Evolutionary conservation across 1,284 basidiomycete genomes (phyloP).

Genomic region (Rugosomyces carneus): DNA sequence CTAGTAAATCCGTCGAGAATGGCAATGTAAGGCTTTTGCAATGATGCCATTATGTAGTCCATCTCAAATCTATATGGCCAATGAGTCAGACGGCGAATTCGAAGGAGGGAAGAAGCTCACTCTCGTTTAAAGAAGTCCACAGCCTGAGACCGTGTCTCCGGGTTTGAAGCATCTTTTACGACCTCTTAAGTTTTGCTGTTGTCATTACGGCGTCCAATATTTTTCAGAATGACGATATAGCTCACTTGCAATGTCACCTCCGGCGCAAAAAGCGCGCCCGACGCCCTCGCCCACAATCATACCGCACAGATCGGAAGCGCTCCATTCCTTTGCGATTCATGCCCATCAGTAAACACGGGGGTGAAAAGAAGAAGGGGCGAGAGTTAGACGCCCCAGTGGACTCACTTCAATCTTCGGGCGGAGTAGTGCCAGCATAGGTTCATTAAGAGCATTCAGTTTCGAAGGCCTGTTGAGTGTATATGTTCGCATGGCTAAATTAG

Average conservation of each 20-base stretch:
- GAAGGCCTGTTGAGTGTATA: constrained; percentile 79
- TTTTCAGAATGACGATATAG: constrained; percentile 16
- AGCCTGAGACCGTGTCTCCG: constrained; percentile 52
- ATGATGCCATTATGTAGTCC: constrained; percentile 78
- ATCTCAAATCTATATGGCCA: constrained; percentile 68
- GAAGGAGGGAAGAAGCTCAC: constrained; percentile 36
- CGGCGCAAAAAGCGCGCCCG: constrained; percentile 88
- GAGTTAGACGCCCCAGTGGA: constrained; percentile 17
- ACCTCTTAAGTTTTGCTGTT: constrained; percentile 39
- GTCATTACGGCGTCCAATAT: constrained; percentile 9
- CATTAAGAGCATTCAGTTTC: constrained; percentile 86
- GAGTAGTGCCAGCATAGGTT: constrained; percentile 76
- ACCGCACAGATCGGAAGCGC: constrained; percentile 64
- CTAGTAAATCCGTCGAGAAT: constrained; percentile 90
- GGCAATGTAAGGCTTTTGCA: constrained; percentile 84
- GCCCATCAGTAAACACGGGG: background rate
- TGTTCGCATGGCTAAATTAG: constrained; percentile 54
- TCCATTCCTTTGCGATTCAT: constrained; percentile 69
- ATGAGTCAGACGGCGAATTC: constrained; percentile 2
- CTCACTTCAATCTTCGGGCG: constrained; percentile 67
- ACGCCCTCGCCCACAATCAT: constrained; percentile 76
- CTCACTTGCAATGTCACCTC: constrained; percentile 88
- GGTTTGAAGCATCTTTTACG: constrained; percentile 41
- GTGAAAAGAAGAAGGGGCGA: constrained; percentile 10
- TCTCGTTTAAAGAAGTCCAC: constrained; percentile 89